phyloP scores from a whole-genome alignment of 2,329 filamentous ascomycete genomes.

The Aspergillus aculeatinus region DNA sequence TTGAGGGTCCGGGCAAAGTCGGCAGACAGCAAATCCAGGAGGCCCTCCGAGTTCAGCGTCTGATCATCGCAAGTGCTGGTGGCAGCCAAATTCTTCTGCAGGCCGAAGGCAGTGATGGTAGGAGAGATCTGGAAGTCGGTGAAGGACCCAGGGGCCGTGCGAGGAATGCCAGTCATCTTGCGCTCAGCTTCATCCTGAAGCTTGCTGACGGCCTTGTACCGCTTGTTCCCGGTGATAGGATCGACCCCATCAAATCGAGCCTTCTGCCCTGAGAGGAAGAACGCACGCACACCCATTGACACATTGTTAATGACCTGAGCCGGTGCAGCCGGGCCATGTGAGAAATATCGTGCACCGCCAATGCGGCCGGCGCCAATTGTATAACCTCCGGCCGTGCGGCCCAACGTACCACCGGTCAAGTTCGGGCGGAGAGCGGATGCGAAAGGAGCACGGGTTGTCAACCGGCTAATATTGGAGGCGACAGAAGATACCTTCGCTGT shows the following conservation, averaged over 20 bases:
- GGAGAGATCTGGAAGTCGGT: conserved; percentile 88
- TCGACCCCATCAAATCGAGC: conserved; percentile 80
- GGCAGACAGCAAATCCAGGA: conserved; percentile 78
- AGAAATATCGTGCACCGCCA: conserved; percentile 81
- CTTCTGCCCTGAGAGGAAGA: conserved; percentile 87
- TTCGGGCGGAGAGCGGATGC: conserved; percentile 87
- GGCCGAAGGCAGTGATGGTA: conserved; percentile 78
- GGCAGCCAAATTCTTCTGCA: conserved; percentile 30
- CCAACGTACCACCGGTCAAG: conserved; percentile 80
- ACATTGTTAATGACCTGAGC: conserved; percentile 94
- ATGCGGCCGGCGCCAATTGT: conserved; percentile 66
- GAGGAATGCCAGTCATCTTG: conserved; percentile 60
- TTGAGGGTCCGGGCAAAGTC: conserved; percentile 87
- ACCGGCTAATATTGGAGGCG: conserved; percentile 57
- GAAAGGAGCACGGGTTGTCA: conserved; percentile 78
- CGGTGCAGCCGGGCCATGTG: conserved; percentile 77
- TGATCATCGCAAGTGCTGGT: conserved; percentile 45
- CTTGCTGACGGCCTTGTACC: conserved; percentile 73
- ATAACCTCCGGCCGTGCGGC: conserved; percentile 88
- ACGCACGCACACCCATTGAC: conserved; percentile 87
- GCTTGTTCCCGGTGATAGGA: conserved; percentile 67
- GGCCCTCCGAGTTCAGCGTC: conserved; percentile 75
- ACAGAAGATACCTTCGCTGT: conserved; percentile 59
- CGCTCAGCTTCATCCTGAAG: conserved; percentile 71
- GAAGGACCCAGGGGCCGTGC: conserved; percentile 68